Conservation (phyloP, 495 filamentous ascomycete genomes). For the Penicillium ochrochloron region DNA sequence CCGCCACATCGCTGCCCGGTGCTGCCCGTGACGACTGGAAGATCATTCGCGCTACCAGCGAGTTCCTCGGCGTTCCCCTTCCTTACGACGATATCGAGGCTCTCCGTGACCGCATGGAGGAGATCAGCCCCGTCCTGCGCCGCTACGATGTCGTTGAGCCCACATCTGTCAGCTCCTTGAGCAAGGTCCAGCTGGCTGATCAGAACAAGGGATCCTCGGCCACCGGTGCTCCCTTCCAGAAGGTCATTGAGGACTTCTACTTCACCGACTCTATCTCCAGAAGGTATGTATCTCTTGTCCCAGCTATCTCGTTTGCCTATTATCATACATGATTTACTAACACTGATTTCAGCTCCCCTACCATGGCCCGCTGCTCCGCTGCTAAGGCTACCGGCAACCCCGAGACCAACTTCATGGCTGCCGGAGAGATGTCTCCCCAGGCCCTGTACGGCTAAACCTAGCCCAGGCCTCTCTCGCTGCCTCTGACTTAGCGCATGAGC, state of each 20-base stretch:
- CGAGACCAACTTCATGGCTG: constrained; percentile 84
- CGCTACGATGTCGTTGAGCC: constrained; percentile 90
- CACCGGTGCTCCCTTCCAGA: constrained; percentile 70
- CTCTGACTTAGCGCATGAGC: constrained; percentile 18
- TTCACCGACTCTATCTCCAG: constrained; percentile 96
- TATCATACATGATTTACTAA: not conserved
- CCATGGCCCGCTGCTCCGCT: constrained; percentile 94
- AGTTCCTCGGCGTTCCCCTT: constrained; percentile 85
- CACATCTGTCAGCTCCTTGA: constrained; percentile 67
- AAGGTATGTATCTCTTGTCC: constrained; percentile 64
- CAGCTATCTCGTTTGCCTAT: not conserved
- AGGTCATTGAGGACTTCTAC: constrained; percentile 91
- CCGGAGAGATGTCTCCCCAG: constrained; percentile 64
- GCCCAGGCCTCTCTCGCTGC: constrained; percentile 11
- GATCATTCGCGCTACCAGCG: constrained; percentile 88
- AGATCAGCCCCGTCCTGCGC: constrained; percentile 86
- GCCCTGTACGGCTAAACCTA: constrained; percentile 48
- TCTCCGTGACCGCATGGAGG: constrained; percentile 89
- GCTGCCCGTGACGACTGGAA: constrained; percentile 97
- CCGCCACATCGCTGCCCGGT: constrained; percentile 82
- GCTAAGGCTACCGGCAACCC: constrained; percentile 73
- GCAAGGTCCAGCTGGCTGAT: constrained; percentile 91
- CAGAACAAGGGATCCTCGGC: constrained; percentile 86
- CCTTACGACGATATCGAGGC: constrained; percentile 91
- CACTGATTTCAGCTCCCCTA: constrained; percentile 73